Evolutionary conservation across 2,329 filamentous ascomycete genomes (phyloP), one percentile per base, ranked within the genome.

Genomic region (Fusarium sarcochroum): DNA sequence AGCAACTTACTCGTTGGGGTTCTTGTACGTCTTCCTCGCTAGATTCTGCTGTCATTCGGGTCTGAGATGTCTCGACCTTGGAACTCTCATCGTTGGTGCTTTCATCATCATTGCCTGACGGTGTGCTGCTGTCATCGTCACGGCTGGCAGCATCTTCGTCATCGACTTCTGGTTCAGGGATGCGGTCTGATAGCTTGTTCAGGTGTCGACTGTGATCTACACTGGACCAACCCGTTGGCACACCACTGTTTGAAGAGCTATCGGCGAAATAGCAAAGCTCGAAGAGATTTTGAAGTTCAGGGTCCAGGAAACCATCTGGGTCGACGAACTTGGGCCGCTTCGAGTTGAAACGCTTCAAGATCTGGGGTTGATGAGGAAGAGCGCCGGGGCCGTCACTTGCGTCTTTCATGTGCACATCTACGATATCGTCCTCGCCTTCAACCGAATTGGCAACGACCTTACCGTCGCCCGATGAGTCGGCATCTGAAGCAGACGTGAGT

Each of bases 391-490:
- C 75, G 68, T 85, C 82, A 17, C 75, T 76, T 4, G 82, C 81
- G 71, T 93, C 91, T 53, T 89, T 90, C 90, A 98, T 94, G 1
- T 92, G 92, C 17, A 99, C 90, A 75, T 98, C 93, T 7, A 98
- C 92, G 74, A 98, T 89, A 64, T 93, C 93, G 64, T 98, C 94
- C 77, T 98, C 95, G 11, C 93, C 92, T 76, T 94, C 91, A 3
- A 97, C 87, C 5, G 94, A 97, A 27, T 89, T 87, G 44, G 93
- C 91, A 59, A 91, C 87, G 46, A 97, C 85, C 75, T 91, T 91
- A 21, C 87, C 84, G 68, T 92, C 91, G 11, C 86, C 87, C 6
- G 89, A 89, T 6, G 89, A 91, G 66, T 92, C 88, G 5, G 86
- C 87, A 65, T 89, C 87, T 1, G 88, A 90, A 20, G 83, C 84